phyloP scores from a whole-genome alignment of 495 filamentous ascomycete species.

The Echria macrotheca region DNA sequence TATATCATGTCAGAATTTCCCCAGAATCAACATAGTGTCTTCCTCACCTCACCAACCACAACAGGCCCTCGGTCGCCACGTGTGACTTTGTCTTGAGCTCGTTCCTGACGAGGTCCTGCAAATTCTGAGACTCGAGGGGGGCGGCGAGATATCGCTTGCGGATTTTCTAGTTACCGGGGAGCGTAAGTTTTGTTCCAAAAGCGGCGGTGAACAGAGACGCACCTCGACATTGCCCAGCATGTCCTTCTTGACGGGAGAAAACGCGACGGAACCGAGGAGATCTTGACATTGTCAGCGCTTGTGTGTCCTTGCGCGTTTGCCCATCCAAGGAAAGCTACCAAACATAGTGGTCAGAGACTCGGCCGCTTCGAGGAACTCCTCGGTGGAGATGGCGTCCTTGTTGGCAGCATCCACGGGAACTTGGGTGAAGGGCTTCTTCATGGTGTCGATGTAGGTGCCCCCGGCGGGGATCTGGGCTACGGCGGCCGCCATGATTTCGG shows the following conservation, averaged over 20 bases:
- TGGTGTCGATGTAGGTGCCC: slow-evolving; percentile 75
- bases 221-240: slow-evolving; percentile 91
- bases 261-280: slow-evolving; percentile 73
- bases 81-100: slow-evolving; percentile 86
- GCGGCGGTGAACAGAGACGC: slow-evolving; percentile 10
- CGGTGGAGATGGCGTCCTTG: slow-evolving; percentile 71
- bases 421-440: slow-evolving; percentile 74
- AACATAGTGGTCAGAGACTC: slow-evolving; percentile 83
- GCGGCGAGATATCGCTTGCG: slow-evolving; percentile 73
- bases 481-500: slow-evolving; percentile 30
- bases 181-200: slow-evolving; percentile 3
- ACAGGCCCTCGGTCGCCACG: slow-evolving; percentile 75
- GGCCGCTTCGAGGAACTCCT: slow-evolving; percentile 85
- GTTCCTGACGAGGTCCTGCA: slow-evolving; percentile 78
- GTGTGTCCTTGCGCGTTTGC: not conserved
- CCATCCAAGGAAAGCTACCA: slow-evolving; percentile 46
- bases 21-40: no score
- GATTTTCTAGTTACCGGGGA: slow-evolving; percentile 65
- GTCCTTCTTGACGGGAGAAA: slow-evolving; percentile 83
- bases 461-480: slow-evolving; percentile 51
- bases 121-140: slow-evolving; percentile 66
- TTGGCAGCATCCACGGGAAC: slow-evolving; percentile 69
- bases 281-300: slow-evolving; percentile 44
- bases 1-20: no score
- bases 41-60: slow-evolving; percentile 83